Base-by-base conservation (phyloP, 164 flowering plant species). In the Chimonanthus praecox region DNA sequence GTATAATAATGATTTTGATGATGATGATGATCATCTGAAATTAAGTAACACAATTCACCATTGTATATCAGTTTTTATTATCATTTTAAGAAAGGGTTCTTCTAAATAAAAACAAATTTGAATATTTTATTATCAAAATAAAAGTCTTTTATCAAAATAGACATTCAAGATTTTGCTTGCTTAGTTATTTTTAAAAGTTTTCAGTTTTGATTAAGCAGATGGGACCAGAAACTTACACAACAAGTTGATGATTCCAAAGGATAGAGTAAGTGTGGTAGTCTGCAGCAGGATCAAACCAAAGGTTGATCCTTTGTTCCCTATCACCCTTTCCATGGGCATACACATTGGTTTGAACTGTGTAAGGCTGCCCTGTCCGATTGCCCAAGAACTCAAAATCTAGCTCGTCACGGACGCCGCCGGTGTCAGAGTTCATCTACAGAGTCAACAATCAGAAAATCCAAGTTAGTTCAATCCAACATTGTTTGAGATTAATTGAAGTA, bases 271-370 rank as follows among this genome's bases (percentile, higher is more conserved):
- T 72, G 76, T 89, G 92, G 72, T 63, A 89, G 9, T 81, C 87
- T 0, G 82, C 77, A 0, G 91, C 49, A 13, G 91, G 90, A 73
- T 89, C 93, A 69, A 89, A 89, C 91, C 93, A 87, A 6, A 89
- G 86, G 75, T 87, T 82, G 54, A 87, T 71, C 71, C 88, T 84
- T 64, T 89, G 89, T 67, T 89, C 93, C 70, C 86, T 79, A 49
- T 84, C 84, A 2, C 90, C 93, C 64, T 83, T 83, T 4, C 88
- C 91, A 67, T 78, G 79, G 47, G 83, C 88, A 68, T 77, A 87
- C 6, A 89, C 78, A 54, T 89, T 87, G 64, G 93, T 89, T 66
- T 88, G 89, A n/a, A 88, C 88, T 0, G 88, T 86, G 76, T 82
- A 81, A 3, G 89, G 89, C 77, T 87, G 90, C 4, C 90, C 87